Percentiles rank a stretch among this genome's conserved stretches.
Evolutionary conservation across 2,329 filamentous ascomycete species (phyloP).

Genomic region (Monosporascus sp.): DNA sequence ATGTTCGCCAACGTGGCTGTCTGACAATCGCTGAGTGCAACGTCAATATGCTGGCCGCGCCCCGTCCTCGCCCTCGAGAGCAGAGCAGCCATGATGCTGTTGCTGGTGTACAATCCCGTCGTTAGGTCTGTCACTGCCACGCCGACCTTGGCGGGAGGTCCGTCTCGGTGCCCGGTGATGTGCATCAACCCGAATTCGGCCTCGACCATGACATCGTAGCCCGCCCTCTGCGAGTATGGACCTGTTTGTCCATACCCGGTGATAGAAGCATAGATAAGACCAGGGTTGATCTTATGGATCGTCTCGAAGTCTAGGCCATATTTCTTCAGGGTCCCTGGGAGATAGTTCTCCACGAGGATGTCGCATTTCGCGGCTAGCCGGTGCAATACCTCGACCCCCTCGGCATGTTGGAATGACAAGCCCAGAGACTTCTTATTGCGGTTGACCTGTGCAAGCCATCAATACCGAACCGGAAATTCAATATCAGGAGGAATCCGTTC

Average conservation of each 20-base stretch:
- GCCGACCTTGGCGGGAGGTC: slow-evolving; percentile 92
- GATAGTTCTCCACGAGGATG: slow-evolving; percentile 93
- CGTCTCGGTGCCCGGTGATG: slow-evolving; percentile 84
- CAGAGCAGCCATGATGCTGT: slow-evolving; percentile 90
- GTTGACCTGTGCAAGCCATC: slow-evolving; percentile 59
- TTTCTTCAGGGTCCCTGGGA: slow-evolving; percentile 83
- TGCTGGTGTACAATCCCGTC: slow-evolving; percentile 90
- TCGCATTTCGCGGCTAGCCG: slow-evolving; percentile 79
- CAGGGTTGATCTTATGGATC: slow-evolving; percentile 73
- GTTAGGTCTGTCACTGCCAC: slow-evolving; percentile 96
- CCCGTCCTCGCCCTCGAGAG: slow-evolving; percentile 69
- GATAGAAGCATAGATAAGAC: slow-evolving; percentile 89
- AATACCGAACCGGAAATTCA: slow-evolving; percentile 2
- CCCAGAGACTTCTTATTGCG: slow-evolving; percentile 95
- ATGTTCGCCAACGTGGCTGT: slow-evolving; percentile 94
- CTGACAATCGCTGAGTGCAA: slow-evolving; percentile 87
- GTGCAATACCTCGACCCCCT: slow-evolving; percentile 82
- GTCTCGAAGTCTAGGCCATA: slow-evolving; percentile 87
- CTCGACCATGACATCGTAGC: slow-evolving; percentile 99
- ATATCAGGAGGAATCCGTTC: not conserved
- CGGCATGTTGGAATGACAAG: slow-evolving; percentile 80
- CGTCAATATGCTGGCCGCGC: slow-evolving; percentile 86
- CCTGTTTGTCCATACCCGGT: slow-evolving; percentile 96
- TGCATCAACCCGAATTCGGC: slow-evolving; percentile 98
- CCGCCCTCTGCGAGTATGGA: slow-evolving; percentile 78